Base-by-base conservation (phyloP, 2,329 filamentous ascomycete species). In the Neopestalotiopsis sp. region DNA sequence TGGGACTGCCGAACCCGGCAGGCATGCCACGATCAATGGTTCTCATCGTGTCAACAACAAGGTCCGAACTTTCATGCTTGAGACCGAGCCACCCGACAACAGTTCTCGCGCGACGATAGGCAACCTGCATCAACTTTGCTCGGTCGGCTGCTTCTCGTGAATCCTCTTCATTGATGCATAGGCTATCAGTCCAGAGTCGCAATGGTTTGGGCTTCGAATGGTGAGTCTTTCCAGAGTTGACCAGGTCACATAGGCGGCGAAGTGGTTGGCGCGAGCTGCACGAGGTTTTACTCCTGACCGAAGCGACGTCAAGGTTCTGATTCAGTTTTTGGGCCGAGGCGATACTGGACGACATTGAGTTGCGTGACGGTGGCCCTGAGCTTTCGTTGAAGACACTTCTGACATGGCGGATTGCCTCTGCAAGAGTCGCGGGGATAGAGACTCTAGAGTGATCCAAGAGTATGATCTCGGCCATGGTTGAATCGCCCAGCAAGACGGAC, bases 51-150 rank as follows among this genome's bases (percentile, higher is more conserved):
- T 70, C 68, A 40, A 78, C 73, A 13, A 72, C 77, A 4, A 71
- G 61, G 38, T 77, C 75, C 0, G 78, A 78, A 24, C 74, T 73
- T 34, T 74, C 74, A 60, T 68, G 68, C 72, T 77, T 78, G 28
- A 72, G 68, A 30, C 78, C 78, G 56, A 79, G 67, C 78, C 78
- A 79, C 28, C 78, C 78, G 14, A 79, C 76, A 24, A 79, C 78
- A 57, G 78, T 75, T 66, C 75, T 49, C 14, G 68, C 68, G 7
- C 49, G 49, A 24, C 65, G 20, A 40, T 69, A 69, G 40, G 65
- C 58, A 28, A 24, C 60, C 3, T 17, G 42, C 60, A 69, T 59
- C 5, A 20, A 24, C 3, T 12, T 20, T 28, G 20, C n/a, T 62
- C 67, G 52, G 20, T 65, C 34, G 12, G 52, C 52, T 14, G 32